Evolutionary conservation across 208 protist species (phyloP), one percentile per base, ranked within the genome.

Genomic region (Crithidia sp.): DNA sequence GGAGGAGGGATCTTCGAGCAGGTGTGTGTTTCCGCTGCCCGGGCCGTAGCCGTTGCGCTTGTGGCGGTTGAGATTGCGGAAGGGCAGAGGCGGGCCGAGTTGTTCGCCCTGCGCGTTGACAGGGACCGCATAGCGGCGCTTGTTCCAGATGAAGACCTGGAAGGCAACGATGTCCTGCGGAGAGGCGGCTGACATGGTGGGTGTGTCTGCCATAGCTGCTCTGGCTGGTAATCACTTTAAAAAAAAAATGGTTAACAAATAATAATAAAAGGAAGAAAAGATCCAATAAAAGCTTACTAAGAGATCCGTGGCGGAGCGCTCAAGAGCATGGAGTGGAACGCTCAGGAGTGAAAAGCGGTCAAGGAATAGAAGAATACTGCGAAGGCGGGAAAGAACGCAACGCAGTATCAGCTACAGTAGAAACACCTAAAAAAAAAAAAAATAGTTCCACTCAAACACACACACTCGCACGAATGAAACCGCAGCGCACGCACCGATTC

Each of bases 71-170:
- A 49, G 8, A 53, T 75, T 69, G 39, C 36, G 39, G 17, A 68
- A 68, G 9, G 37, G 61, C 17, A 68, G 39, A 0, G 61, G 61
- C 0, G 61, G 53, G 2, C 70, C 70, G 43, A 68, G 52, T 17
- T 67, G 61, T 28, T 49, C 56, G 7, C 70, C 70, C 10, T 54
- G 17, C 7, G 61, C 39, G 53, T 56, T 68, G 14, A 68, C 41
- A 16, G 70, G 70, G 17, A 75, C 41, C 19, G 53, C 60, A 53
- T 68, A 75, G 43, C 53, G 70, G 17, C 55, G 53, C 60, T 75
- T 75, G 53, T 75, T 65, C 9, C 47, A 49, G 2, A 67, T 6
- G 14, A 69, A 54, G 43, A 75, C 61, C n/a, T 8, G 17, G 47
- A 66, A 66, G 45, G 61, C 45, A 10, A 43, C 61, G 3, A 50